These are phyloP conservation scores for Fusarium torreyae DNA, from an alignment of 2,329 filamentous ascomycete genomes.

Conservation along the genomic window DNA sequence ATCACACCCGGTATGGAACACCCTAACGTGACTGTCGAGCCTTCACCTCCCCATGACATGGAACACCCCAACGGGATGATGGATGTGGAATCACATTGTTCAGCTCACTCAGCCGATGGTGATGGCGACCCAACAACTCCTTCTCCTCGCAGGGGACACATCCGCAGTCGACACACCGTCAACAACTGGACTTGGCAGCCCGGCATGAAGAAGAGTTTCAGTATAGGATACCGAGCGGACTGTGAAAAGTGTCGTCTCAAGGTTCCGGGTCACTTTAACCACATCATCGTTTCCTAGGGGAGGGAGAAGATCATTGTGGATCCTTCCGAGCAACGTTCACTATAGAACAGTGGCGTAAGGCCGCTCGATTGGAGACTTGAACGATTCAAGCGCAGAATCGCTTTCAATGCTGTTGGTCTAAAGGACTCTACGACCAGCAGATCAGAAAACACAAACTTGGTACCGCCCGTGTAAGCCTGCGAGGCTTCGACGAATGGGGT, in stretches of 20 bases:
- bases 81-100: conserved; percentile 53
- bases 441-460: neutral
- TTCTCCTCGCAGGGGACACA: conserved; percentile 69
- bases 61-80: conserved; percentile 58
- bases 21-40: conserved; percentile 36
- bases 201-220: conserved; percentile 79
- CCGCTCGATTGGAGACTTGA: conserved; percentile 43
- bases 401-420: no score
- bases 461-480: neutral
- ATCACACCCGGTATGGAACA: conserved; percentile 49
- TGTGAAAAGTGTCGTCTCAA: conserved; percentile 83
- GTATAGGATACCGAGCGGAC: conserved; percentile 83
- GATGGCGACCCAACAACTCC: conserved; percentile 59
- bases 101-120: conserved; percentile 46
- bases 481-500: neutral
- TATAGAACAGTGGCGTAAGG: conserved; percentile 50
- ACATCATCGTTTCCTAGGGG: conserved; percentile 77
- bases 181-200: conserved; percentile 74
- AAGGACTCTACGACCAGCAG: neutral
- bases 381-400: conserved; percentile 23
- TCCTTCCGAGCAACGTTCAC: conserved; percentile 30
- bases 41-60: conserved; percentile 56
- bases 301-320: conserved; percentile 50
- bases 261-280: conserved; percentile 85
- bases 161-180: conserved; percentile 71